A percentile compares a stretch with the other conserved stretches of the same genome.
Conservation (phyloP, 192 early-diverging fungal species). For the Coemansia sp. region DNA sequence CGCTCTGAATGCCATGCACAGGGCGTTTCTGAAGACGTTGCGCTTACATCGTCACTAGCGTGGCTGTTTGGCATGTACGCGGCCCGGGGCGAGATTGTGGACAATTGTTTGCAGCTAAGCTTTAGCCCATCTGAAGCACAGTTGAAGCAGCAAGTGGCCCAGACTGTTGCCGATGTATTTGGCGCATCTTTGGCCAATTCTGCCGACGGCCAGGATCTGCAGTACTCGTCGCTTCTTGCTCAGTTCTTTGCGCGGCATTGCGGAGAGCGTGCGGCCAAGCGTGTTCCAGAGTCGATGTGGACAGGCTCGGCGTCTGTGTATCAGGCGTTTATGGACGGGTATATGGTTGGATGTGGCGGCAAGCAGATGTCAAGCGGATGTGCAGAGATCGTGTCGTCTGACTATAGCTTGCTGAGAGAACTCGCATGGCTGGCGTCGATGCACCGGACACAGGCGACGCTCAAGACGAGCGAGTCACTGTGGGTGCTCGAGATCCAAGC, state of each 20-base stretch:
- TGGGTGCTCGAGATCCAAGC: conserved; percentile 21
- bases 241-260: conserved; percentile 39
- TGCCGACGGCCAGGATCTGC: not conserved
- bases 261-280: conserved; percentile 1
- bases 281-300: conserved; percentile 42
- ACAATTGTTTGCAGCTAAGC: conserved; percentile 1
- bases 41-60: conserved; percentile 10
- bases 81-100: conserved; percentile 4
- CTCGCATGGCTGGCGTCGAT: conserved; percentile 50
- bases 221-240: conserved; percentile 18
- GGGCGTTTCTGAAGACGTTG: conserved; percentile 20
- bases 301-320: conserved; percentile 14
- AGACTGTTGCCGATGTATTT: conserved; percentile 14
- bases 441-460: conserved; percentile 23
- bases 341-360: conserved; percentile 3
- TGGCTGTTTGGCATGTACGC: conserved; percentile 37
- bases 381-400: conserved; percentile 10
- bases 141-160: conserved; percentile 1
- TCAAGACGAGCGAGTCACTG: not conserved
- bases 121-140: conserved; percentile 14
- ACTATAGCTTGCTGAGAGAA: conserved; percentile 32
- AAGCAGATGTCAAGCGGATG: not conserved
- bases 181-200: not conserved
- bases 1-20: conserved; percentile 19
- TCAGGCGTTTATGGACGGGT: conserved; percentile 29